Evolutionary conservation across 352 stramenopile genomes (phyloP), one percentile per base, ranked within the genome.

Genomic region (Pythium coloratum): DNA sequence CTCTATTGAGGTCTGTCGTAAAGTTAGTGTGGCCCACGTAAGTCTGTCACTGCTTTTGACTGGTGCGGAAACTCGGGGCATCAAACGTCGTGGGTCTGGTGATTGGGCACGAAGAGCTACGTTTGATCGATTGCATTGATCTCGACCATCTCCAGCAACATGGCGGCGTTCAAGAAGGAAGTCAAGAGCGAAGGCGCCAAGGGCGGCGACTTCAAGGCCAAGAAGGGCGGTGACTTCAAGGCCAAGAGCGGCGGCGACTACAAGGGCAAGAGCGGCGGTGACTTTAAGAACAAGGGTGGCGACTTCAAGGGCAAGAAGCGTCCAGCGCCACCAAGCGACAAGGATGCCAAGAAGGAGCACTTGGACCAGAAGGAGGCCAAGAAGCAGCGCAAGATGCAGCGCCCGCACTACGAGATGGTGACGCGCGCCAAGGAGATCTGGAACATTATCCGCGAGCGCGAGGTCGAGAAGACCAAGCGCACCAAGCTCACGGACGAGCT

Each of bases 381-480:
- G 81, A 89, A 97, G 67, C 93, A 98, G 83, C 91, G 94, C 73
- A 96, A 98, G 82, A 97, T 97, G 69, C 89, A 97, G 72, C 88
- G 94, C 3, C 91, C 89, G 64, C 92, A 99, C 84, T 96, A 97
- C 67, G 91, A 98, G 38, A 90, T 92, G 71, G 95, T 98, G 20
- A 87, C 80, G 54, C 86, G 92, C 61, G 90, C 95, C 70, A 99
- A 98, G 80, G 86, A 95, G 71, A 90, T 99, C 66, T 99, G 96
- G 96, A 98, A 98, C 82, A 85, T 98, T 65, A 89, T 98, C 49
- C 91, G 95, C 34, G 76, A 97, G 55, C 81, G 84, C 62, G 83
- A 94, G 32, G 83, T 94, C 38, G 84, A 92, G 50, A 94, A 94
- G 77, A 50, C 18, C 57, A 94, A 94, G 80, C 88, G 86, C 46